Evolutionary conservation across 192 early-diverging fungal genomes (phyloP).

Genomic region (Globomyces pollinis-pini): DNA sequence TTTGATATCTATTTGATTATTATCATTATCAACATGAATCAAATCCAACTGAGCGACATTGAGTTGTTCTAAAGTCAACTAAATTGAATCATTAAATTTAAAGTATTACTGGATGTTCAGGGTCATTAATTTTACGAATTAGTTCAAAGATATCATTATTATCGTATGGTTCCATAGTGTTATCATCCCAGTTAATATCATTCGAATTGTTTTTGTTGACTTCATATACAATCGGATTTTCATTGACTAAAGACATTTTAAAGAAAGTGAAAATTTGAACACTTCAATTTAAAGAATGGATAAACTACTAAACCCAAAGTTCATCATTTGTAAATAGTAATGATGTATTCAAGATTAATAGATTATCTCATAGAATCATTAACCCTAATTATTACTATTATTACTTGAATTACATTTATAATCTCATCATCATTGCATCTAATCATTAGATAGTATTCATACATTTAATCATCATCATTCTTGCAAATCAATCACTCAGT

Average conservation of each 20-base stretch:
- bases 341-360: too few species aligned
- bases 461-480: too few species aligned
- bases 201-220: slow-evolving; percentile 23
- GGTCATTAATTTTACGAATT: slow-evolving; percentile 48
- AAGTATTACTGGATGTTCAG: slow-evolving; percentile 99
- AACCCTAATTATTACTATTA: too few species aligned
- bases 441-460: too few species aligned
- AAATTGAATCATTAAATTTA: too few species aligned
- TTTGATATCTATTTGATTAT: slow-evolving; percentile 63
- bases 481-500: too few species aligned
- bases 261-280: too few species aligned
- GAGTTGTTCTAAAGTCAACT: slow-evolving; percentile 92
- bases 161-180: slow-evolving; percentile 67
- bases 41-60: slow-evolving; percentile 86
- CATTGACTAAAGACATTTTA: slow-evolving; percentile 43
- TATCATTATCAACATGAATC: slow-evolving; percentile 56
- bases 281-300: not conserved
- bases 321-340: too few species aligned
- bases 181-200: slow-evolving; percentile 46
- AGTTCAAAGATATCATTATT: slow-evolving; percentile 75
- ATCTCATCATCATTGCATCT: too few species aligned
- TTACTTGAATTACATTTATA: too few species aligned
- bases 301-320: too few species aligned
- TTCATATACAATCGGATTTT: slow-evolving; percentile 76
- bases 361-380: too few species aligned